phyloP scores from a whole-genome alignment of 2,329 filamentous ascomycete species.

The Fusarium multiceps region DNA sequence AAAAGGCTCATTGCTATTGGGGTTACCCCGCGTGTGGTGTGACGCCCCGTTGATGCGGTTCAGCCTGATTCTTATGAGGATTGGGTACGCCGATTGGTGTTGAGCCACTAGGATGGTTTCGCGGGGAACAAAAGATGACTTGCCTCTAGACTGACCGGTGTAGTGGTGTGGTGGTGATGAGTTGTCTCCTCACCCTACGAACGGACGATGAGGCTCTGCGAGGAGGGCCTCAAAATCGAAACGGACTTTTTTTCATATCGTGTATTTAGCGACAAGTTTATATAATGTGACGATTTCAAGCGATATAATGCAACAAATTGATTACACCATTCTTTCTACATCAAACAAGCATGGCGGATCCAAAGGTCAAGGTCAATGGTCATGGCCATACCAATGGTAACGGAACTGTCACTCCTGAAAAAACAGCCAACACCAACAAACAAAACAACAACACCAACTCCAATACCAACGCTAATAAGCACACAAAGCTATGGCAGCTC shows the following conservation, averaged over 20 bases:
- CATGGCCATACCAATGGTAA: slow-evolving; percentile 28
- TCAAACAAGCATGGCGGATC: slow-evolving; percentile 43
- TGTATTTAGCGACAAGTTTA: slow-evolving; percentile 33
- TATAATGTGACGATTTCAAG: slow-evolving; percentile 37
- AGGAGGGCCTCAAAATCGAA: slow-evolving; percentile 29
- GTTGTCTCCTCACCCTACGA: slow-evolving; percentile 41
- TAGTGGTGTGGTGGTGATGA: slow-evolving; percentile 45
- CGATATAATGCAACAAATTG: slow-evolving; percentile 20
- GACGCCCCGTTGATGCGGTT: slow-evolving; percentile 27
- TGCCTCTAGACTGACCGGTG: slow-evolving; percentile 24
- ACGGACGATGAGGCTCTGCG: slow-evolving; percentile 42
- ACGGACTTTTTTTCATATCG: neutral
- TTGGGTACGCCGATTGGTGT: slow-evolving; percentile 28
- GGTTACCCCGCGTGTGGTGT: slow-evolving; percentile 45
- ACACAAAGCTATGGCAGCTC: slow-evolving; percentile 45
- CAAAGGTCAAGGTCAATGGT: slow-evolving; percentile 45
- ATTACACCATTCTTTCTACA: slow-evolving; percentile 17
- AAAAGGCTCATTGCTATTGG: slow-evolving; percentile 30
- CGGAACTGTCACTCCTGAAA: slow-evolving; percentile 35
- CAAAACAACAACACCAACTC: neutral
- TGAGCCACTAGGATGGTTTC: slow-evolving; percentile 26
- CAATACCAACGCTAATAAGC: slow-evolving; percentile 17
- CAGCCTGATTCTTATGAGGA: slow-evolving; percentile 40
- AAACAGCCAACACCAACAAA: neutral
- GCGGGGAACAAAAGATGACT: slow-evolving; percentile 31